A percentile compares a stretch with the other conserved stretches of the same genome.
phyloP scores from a whole-genome alignment of 257 asterid genomes.

The Scutellaria minor region DNA sequence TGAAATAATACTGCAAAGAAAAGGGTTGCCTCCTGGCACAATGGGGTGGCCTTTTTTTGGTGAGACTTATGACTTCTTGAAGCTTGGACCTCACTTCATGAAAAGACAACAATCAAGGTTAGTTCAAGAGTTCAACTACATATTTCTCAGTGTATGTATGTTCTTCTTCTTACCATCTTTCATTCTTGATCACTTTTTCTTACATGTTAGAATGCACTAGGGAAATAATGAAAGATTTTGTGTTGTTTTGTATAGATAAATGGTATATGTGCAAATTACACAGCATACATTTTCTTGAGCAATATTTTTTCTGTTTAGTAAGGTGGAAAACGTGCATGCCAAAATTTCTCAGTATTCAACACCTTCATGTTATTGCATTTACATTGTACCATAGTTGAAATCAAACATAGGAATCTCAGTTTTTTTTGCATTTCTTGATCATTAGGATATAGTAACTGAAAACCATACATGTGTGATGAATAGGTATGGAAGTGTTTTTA shows the following conservation, averaged over 20 bases:
- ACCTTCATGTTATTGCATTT: conserved; percentile 22
- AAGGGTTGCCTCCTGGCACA: conserved; percentile 78
- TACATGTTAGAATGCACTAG: no score
- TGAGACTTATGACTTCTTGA: conserved; percentile 58
- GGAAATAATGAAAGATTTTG: no score
- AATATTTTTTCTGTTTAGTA: no score
- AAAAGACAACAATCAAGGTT: conserved; percentile 62
- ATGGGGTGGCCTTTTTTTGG: conserved; percentile 93
- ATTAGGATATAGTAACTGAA: no score
- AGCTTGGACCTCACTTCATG: conserved; percentile 75
- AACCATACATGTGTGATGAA: not conserved
- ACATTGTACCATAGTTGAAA: not conserved
- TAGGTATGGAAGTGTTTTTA: conserved; percentile 82
- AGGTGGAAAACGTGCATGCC: no score
- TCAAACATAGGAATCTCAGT: not conserved
- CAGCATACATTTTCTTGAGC: no score
- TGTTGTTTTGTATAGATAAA: no score
- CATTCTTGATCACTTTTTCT: no score
- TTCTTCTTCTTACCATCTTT: no score
- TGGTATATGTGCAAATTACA: no score
- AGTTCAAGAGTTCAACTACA: not conserved
- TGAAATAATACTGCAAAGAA: conserved; percentile 39
- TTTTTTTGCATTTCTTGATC: not conserved
- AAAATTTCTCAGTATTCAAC: conserved; percentile 6
- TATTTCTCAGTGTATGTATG: not conserved